phyloP scores from a whole-genome alignment of 257 asterid species.

The Striga asiatica region DNA sequence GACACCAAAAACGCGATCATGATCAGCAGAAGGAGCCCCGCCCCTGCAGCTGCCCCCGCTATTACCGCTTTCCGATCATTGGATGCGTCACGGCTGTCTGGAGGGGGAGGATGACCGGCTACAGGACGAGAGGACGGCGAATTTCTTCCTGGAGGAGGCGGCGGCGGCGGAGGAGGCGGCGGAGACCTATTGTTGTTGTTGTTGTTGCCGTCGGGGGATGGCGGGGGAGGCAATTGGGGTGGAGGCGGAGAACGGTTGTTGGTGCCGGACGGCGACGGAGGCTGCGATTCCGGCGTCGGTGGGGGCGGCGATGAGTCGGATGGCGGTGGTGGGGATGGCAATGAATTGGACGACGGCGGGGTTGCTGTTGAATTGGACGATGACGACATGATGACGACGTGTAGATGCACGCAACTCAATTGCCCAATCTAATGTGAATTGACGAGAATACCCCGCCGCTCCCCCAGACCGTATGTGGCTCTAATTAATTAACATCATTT shows the following conservation, averaged over 20 bases:
- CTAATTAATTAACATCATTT: not conserved
- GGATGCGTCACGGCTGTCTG: slow-evolving; percentile 3
- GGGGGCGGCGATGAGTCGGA: slow-evolving; percentile 9
- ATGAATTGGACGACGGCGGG: not conserved
- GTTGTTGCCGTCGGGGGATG: slow-evolving; percentile 15
- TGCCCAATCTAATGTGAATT: not conserved
- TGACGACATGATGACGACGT: slow-evolving; percentile 1
- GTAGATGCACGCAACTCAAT: not conserved
- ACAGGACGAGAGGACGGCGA: not conserved
- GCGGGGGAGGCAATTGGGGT: slow-evolving; percentile 11
- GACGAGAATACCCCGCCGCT: slow-evolving; percentile 14
- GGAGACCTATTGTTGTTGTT: slow-evolving; percentile 3
- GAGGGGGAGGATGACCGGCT: slow-evolving; percentile 15
- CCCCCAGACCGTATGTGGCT: slow-evolving; percentile 22
- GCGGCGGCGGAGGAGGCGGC: slow-evolving; percentile 15
- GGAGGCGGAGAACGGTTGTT: slow-evolving; percentile 15
- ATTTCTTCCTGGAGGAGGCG: slow-evolving; percentile 2
- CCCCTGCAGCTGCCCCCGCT: slow-evolving; percentile 47
- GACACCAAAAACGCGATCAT: slow-evolving; percentile 28
- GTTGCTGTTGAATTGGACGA: not conserved
- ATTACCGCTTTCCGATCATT: slow-evolving; percentile 19
- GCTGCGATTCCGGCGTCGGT: not conserved
- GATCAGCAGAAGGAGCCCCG: slow-evolving; percentile 32
- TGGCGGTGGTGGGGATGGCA: slow-evolving; percentile 11
- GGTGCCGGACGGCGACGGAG: slow-evolving; percentile 16